These are phyloP conservation scores for Arthrocladium fulminans DNA, from an alignment of 2,329 filamentous ascomycete species.

Conservation along the genomic window DNA sequence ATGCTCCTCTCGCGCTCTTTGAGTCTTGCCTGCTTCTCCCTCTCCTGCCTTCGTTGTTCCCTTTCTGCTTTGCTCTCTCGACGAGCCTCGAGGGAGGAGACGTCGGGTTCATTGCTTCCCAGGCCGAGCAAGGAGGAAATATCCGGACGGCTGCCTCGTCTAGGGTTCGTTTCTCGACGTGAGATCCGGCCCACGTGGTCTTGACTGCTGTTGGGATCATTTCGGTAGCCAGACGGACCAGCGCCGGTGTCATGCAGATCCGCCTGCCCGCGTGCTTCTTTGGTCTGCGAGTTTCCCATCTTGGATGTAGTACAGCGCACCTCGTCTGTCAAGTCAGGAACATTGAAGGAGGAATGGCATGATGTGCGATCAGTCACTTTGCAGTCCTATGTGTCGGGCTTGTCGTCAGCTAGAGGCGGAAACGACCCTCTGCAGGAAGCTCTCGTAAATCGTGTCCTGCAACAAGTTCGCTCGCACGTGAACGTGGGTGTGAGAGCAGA, in stretches of 20 bases:
- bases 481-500: neutral
- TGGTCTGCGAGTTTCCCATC: conserved; percentile 43
- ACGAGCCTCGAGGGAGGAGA: conserved; percentile 48
- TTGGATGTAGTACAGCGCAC: neutral
- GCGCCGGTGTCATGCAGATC: conserved; percentile 13
- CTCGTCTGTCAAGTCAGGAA: neutral
- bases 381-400: neutral
- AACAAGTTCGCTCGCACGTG: no score
- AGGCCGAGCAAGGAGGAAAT: conserved; percentile 53
- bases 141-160: conserved; percentile 49
- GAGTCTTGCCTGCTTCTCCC: conserved; percentile 62
- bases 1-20: conserved; percentile 88
- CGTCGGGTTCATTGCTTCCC: conserved; percentile 42
- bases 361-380: neutral
- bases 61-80: conserved; percentile 86
- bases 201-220: conserved; percentile 11
- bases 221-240: conserved; percentile 12
- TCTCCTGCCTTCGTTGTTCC: conserved; percentile 76
- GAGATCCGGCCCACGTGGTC: conserved; percentile 4
- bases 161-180: conserved; percentile 38
- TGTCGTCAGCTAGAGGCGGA: neutral
- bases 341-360: neutral
- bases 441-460: no score
- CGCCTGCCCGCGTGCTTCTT: conserved; percentile 33
- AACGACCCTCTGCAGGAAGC: neutral